Conservation (phyloP, 352 stramenopile genomes). For the Pythium grandisporangium region DNA sequence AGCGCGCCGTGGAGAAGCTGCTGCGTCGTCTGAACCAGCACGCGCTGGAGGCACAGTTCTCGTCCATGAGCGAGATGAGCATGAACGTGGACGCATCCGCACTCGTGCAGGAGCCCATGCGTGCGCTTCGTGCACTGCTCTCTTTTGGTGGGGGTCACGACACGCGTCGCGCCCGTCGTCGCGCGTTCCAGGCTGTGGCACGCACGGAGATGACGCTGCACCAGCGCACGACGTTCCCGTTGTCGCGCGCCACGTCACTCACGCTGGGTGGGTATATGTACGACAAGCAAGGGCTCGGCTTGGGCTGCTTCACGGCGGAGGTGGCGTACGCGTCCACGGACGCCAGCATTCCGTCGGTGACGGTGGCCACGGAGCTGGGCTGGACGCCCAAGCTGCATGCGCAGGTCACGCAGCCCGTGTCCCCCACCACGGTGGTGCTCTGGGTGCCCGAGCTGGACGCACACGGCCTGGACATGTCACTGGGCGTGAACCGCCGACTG, state of each 20-base stretch:
- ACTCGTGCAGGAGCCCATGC: conserved; percentile 56
- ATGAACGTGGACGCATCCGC: conserved; percentile 75
- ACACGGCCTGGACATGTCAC: conserved; percentile 59
- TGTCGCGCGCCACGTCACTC: conserved; percentile 43
- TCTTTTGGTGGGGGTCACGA: too few species aligned
- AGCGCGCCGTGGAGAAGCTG: conserved; percentile 43
- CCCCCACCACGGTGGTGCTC: conserved; percentile 57
- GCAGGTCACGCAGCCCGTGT: conserved; percentile 69
- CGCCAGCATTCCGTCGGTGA: conserved; percentile 44
- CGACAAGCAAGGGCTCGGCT: conserved; percentile 64
- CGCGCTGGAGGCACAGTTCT: conserved; percentile 64
- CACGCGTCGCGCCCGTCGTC: conserved; percentile 23
- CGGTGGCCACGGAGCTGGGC: conserved; percentile 55
- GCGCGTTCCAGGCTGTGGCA: conserved; percentile 43
- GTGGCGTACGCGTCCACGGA: conserved; percentile 61
- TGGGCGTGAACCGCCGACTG: conserved; percentile 64
- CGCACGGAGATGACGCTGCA: conserved; percentile 77
- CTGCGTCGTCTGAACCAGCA: conserved; percentile 60
- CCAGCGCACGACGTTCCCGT: conserved; percentile 58
- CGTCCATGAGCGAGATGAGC: conserved; percentile 72
- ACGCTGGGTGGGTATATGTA: conserved; percentile 79
- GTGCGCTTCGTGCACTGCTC: conserved; percentile 36
- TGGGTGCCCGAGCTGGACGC: conserved; percentile 65
- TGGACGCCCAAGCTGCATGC: conserved; percentile 72
- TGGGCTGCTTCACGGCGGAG: conserved; percentile 59